phyloP scores from a whole-genome alignment of 495 filamentous ascomycete species.

The Amorphotheca resinae region DNA sequence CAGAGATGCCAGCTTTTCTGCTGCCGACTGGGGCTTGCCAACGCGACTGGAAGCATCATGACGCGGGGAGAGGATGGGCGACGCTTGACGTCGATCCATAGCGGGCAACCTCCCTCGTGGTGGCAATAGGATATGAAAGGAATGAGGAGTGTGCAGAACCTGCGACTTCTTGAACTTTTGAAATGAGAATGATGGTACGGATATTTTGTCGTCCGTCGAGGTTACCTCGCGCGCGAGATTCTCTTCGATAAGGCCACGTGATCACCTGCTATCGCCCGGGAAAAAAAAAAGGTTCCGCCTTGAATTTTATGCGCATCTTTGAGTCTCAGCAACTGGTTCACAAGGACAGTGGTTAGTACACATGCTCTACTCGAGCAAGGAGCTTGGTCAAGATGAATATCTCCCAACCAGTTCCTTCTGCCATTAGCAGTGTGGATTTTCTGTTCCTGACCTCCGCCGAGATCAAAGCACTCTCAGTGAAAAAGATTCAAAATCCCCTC shows the following conservation, averaged over 20 bases:
- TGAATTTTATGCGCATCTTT: background rate
- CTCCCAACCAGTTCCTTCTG: slow-evolving; percentile 74
- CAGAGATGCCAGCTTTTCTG: slow-evolving; percentile 54
- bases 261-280: background rate
- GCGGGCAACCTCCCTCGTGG: background rate
- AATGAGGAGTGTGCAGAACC: background rate
- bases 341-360: no score
- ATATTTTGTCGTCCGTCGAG: background rate
- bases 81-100: slow-evolving; percentile 21
- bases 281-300: background rate
- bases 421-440: slow-evolving; percentile 83
- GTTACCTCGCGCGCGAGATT: background rate
- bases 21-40: slow-evolving; percentile 40
- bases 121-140: background rate
- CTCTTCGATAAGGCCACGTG: background rate
- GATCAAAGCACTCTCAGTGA: slow-evolving; percentile 80
- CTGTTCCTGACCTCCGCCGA: slow-evolving; percentile 66
- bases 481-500: slow-evolving; percentile 74
- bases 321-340: no score
- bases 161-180: no score
- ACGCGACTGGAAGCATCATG: slow-evolving; percentile 37
- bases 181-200: no score
- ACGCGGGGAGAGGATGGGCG: slow-evolving; percentile 37
- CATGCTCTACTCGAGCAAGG: background rate
- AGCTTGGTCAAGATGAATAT: slow-evolving; percentile 51